Base-by-base conservation (phyloP, 805 yeast species). In the Hagleromyces aurorensis region DNA sequence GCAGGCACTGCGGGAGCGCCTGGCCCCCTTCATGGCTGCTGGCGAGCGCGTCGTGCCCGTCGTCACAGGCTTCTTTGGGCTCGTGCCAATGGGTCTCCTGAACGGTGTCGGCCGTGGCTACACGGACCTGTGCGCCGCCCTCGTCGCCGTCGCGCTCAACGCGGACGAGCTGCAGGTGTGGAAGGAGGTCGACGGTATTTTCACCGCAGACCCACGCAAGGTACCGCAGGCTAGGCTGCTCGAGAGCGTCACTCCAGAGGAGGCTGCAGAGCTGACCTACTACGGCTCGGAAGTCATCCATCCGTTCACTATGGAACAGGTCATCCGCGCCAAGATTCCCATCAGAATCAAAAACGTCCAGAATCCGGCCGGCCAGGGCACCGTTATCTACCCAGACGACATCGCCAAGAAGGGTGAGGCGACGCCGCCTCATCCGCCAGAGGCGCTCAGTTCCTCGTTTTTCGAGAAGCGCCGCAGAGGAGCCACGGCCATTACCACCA, bases 241-340 rank as follows among this genome's bases (percentile, higher is more conserved):
- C 41, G 72, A 75, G 34, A 74, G 85, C 30, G 96, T 91, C 40
- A 91, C 97, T 0, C 98, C 98, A 4, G 97, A 91, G 53, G 98
- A 91, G 63, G 98, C 98, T 4, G 91, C 97, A 0, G 98, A 91
- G 63, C 72, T 91, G 57, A 91, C 98, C 1, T 91, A 91, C 60
- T 91, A 91, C 53, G 98, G 98, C 25, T 79, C 93, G 2, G 98
- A 91, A 62, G 98, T 91, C 43, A 91, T 91, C 46, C 98, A 91
- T 53, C 98, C 98, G 3, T 87, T 91, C 66, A 91, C 98, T 13
- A 91, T 91, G 98, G 97, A 89, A 62, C 98, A 91, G 64, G 98
- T 89, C 34, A 91, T 91, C 47, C 75, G 78, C 45, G 96, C 96
- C 14, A 83, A 79, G 53, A 91, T 91, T 52, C 98, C 98, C 26